Percentiles rank a stretch among this genome's conserved stretches.
phyloP scores from a whole-genome alignment of 306 rosid genomes.

The Pyrus communis region DNA sequence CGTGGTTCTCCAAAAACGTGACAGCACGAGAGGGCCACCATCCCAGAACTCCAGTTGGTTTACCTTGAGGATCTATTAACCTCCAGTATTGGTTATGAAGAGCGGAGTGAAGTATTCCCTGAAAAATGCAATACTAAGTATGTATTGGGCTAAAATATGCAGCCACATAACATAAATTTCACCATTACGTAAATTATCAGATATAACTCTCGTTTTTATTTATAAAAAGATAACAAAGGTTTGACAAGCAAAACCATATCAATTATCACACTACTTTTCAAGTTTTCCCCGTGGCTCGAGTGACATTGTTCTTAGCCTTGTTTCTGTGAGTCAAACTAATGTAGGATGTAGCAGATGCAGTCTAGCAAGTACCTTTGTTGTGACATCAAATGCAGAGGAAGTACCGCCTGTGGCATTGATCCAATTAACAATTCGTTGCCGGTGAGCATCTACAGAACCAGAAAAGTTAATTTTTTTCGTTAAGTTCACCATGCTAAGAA shows the following conservation, averaged over 20 bases:
- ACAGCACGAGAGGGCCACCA: slow-evolving; percentile 94
- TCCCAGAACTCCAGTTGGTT: slow-evolving; percentile 80
- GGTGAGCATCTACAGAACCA: slow-evolving; percentile 50
- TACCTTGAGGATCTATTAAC: slow-evolving; percentile 68
- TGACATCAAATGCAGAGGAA: slow-evolving; percentile 74
- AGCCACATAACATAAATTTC: background rate
- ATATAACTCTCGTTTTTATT: background rate
- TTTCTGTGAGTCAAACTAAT: background rate
- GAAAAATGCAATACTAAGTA: slow-evolving; percentile 3
- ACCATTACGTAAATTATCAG: background rate
- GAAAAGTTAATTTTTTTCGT: background rate
- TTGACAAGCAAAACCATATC: background rate
- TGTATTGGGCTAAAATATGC: background rate
- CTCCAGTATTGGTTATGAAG: slow-evolving; percentile 72
- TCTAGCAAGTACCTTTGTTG: slow-evolving; percentile 53
- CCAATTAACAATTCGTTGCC: slow-evolving; percentile 74
- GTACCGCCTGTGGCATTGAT: slow-evolving; percentile 71
- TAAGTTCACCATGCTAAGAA: background rate
- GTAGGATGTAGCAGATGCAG: background rate
- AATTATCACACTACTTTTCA: background rate
- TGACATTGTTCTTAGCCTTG: background rate
- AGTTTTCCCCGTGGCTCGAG: background rate
- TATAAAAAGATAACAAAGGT: background rate
- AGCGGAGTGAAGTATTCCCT: slow-evolving; percentile 79
- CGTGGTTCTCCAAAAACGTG: slow-evolving; percentile 81